Evolutionary conservation across 176 grass and related monocot species (phyloP), one percentile per base, ranked within the genome.

Genomic region (Metroxylon sagu): DNA sequence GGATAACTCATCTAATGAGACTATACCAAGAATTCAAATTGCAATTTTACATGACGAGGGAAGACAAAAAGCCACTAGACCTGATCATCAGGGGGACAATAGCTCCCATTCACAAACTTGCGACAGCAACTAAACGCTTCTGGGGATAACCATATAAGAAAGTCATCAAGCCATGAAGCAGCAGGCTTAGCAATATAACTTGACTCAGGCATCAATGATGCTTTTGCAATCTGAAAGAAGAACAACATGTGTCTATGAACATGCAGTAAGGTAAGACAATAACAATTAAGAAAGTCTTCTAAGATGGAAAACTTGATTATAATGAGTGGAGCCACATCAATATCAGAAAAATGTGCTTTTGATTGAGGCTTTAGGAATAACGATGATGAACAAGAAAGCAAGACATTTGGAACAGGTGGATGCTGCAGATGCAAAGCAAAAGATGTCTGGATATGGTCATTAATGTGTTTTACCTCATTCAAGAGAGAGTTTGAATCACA

Each of bases 101-200:
- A 98, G 50, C 68, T 98, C 79, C 66, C 84, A 85, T 83, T 79
- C 60, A 85, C 60, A 57, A 83, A 89, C 72, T 92, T 83, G 19
- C 93, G 78, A 69, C 93, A 98, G 72, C 93, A 98, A 57, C 93
- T 89, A 69, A 98, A 98, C 73, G 93, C 93, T 60, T 92, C 93
- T 25, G 93, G 93, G 54, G 93, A 98, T 71, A 98, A 74, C 93
- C 93, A 98, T 74, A 85, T 74, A 29, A 98, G 87, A 70, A 98
- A 98, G 71, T 98, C 93, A 83, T 98, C 93, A 75, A 98, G 87
- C 93, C 93, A 98, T 70, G 93, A 98, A 65, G 93, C 93, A 39
- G 87, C 93, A 54, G 93, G 81, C 74, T 98, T 92, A 59, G 93
- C 84, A 64, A 98, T 92, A 64, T 91, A 85, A 83, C 80, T 98